Percentiles rank a stretch among this genome's conserved stretches.
phyloP scores from a whole-genome alignment of 192 early-diverging fungal species.

The Umbelopsis sp. region DNA sequence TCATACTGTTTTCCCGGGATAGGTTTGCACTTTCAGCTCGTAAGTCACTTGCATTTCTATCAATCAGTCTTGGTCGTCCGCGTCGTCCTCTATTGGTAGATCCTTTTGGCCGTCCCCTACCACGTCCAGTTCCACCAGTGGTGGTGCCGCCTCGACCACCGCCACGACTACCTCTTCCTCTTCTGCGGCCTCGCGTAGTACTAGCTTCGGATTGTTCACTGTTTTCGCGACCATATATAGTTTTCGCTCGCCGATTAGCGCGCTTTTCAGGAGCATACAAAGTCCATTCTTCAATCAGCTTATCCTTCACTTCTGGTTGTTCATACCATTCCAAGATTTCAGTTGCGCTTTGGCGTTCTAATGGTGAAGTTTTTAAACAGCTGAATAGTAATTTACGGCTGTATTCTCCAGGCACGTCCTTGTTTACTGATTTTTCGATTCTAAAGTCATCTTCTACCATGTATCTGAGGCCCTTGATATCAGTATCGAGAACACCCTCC shows the following conservation, averaged over 20 bases:
- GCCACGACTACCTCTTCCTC: constrained; percentile 12
- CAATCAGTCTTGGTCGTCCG: not conserved
- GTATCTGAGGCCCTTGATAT: constrained; percentile 54
- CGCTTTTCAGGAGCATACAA: constrained; percentile 38
- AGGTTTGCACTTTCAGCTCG: not conserved
- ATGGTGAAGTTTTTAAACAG: constrained; percentile 46
- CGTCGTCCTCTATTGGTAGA: not conserved
- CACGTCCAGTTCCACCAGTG: not conserved
- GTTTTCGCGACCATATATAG: constrained; percentile 35
- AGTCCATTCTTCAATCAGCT: constrained; percentile 54
- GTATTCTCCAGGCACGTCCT: constrained; percentile 41
- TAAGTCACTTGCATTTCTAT: not conserved
- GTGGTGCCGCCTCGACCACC: not conserved
- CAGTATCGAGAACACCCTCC: constrained; percentile 60
- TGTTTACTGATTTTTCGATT: constrained; percentile 51
- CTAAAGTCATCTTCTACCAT: constrained; percentile 48
- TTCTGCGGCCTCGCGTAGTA: not conserved
- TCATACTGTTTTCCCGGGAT: too few species aligned
- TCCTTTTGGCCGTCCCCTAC: constrained; percentile 18
- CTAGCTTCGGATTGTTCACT: constrained; percentile 8
- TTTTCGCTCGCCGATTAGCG: constrained; percentile 21
- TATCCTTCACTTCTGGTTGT: constrained; percentile 37
- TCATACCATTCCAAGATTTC: constrained; percentile 51
- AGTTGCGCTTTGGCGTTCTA: constrained; percentile 43
- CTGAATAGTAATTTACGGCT: constrained; percentile 47